These are phyloP conservation scores for Fusarium brachygibbosum DNA, from an alignment of 2,329 filamentous ascomycete genomes.

Conservation along the genomic window DNA sequence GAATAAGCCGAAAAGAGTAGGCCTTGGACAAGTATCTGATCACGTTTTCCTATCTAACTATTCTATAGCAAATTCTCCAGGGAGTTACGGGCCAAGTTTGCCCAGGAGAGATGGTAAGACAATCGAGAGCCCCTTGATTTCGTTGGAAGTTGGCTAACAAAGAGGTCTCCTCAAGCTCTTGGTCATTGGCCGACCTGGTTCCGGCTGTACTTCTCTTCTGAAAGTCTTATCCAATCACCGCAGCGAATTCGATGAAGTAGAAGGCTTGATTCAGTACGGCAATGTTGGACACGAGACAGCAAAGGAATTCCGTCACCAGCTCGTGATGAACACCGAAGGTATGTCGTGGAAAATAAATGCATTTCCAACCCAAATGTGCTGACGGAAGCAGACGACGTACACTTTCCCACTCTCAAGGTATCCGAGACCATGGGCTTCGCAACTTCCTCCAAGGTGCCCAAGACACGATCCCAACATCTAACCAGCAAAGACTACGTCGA, in stretches of 20 bases:
- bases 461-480: background rate
- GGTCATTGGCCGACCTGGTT: background rate
- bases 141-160: background rate
- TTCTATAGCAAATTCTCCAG: background rate
- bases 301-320: background rate
- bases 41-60: rapidly evolving
- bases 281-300: background rate
- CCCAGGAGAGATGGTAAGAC: background rate
- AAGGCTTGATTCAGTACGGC: background rate
- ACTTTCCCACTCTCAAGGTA: background rate
- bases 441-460: background rate
- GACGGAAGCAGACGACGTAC: background rate
- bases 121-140: too few relatives aligned
- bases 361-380: rapidly evolving
- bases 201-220: background rate
- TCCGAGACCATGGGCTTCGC: background rate
- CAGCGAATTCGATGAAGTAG: background rate
- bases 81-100: background rate
- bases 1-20: background rate
- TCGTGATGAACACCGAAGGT: background rate
- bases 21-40: rapidly evolving
- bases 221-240: background rate
- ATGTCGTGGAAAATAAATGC: rapidly evolving
- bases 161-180: background rate
- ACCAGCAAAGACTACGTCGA: background rate